Percentiles rank a stretch among this genome's conserved stretches.
Conservation (phyloP, 768 basidiomycete genomes). For the Podaxis sp. region DNA sequence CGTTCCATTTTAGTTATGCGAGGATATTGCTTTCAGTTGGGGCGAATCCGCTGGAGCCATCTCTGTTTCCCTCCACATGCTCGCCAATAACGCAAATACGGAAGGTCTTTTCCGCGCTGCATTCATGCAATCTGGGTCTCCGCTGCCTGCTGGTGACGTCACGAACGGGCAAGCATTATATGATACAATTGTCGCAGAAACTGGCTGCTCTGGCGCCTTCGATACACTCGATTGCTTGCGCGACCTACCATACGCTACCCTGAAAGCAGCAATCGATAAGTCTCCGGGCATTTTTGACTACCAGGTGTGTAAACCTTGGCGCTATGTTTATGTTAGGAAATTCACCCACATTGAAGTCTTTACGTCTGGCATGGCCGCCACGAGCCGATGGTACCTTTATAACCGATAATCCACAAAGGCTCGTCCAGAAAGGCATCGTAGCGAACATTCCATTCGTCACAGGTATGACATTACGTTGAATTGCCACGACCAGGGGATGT, state of each 20-base stretch:
- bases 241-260: conserved; percentile 30
- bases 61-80: conserved; percentile 48
- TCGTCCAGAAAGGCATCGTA: conserved; percentile 41
- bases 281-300: conserved; percentile 42
- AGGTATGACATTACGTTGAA: background rate
- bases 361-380: conserved; percentile 46
- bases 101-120: conserved; percentile 49
- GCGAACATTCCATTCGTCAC: conserved; percentile 48
- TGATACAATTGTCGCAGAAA: conserved; percentile 38
- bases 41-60: conserved; percentile 61
- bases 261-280: conserved; percentile 42
- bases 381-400: conserved; percentile 50
- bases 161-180: conserved; percentile 36
- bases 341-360: conserved; percentile 27
- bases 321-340: background rate
- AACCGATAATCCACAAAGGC: conserved; percentile 36
- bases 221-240: conserved; percentile 48
- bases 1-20: background rate
- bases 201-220: conserved; percentile 35
- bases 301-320: conserved; percentile 29
- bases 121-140: conserved; percentile 51
- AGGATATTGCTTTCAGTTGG: conserved; percentile 30
- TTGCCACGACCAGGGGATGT: background rate
- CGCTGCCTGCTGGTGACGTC: conserved; percentile 44
- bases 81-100: conserved; percentile 41